phyloP scores from a whole-genome alignment of 176 grass and related monocot species.

The Carex kokanica region DNA sequence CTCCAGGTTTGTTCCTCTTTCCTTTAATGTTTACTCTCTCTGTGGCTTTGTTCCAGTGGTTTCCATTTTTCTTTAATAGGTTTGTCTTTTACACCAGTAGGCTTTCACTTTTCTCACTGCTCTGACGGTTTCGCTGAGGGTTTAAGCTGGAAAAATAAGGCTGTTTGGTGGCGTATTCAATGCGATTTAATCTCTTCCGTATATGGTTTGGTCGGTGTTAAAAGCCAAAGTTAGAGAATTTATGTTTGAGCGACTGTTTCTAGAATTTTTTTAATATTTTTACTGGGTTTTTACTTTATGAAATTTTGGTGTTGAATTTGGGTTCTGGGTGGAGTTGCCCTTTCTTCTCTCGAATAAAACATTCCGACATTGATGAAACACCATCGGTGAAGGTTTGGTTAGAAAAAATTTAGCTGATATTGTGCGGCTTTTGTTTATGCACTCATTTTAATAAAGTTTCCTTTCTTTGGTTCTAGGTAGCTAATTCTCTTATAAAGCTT shows the following conservation, averaged over 20 bases:
- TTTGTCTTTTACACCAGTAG: slow-evolving; percentile 22
- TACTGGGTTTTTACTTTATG: slow-evolving; percentile 9
- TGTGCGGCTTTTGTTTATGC: slow-evolving; percentile 1
- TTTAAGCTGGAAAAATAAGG: not conserved
- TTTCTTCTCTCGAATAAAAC: not conserved
- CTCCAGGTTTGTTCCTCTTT: slow-evolving; percentile 14
- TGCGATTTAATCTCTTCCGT: not conserved
- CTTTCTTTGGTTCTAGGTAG: not conserved
- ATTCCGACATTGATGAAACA: not conserved
- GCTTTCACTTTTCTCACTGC: slow-evolving; percentile 17
- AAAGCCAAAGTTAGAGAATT: slow-evolving; percentile 18
- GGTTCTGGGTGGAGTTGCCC: not conserved
- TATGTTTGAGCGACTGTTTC: not conserved
- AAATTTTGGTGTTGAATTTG: not conserved
- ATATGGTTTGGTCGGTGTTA: slow-evolving; percentile 15
- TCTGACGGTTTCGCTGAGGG: not conserved
- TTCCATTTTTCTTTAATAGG: slow-evolving; percentile 21
- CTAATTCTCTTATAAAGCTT: slow-evolving; percentile 9
- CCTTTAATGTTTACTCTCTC: not conserved
- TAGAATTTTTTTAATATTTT: not conserved
- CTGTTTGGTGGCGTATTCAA: slow-evolving; percentile 14
- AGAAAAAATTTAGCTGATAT: not conserved
- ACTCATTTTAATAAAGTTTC: not conserved
- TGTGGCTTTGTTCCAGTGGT: not conserved
- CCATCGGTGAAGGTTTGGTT: not conserved